These are phyloP conservation scores for Trichophyton verrucosum DNA, from an alignment of 2,329 filamentous ascomycete genomes.

Conservation along the genomic window DNA sequence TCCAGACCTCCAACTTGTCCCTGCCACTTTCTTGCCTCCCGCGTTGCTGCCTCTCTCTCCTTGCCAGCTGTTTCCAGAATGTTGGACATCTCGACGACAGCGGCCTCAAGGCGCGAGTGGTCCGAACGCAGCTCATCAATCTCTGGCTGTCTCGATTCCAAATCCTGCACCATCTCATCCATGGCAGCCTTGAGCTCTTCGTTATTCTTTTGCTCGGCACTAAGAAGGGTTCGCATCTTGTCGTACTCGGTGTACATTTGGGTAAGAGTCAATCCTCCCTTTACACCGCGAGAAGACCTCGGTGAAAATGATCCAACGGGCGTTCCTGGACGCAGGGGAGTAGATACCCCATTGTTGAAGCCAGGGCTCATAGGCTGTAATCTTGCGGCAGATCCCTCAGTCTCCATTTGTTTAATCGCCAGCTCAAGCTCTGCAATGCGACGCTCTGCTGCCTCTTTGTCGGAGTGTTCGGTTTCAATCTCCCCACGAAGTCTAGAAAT, in stretches of 20 bases:
- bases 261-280: conserved; percentile 46
- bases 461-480: conserved; percentile 44
- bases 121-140: conserved; percentile 75
- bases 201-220: conserved; percentile 59
- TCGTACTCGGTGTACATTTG: conserved; percentile 53
- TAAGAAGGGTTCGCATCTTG: conserved; percentile 54
- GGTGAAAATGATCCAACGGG: conserved; percentile 42
- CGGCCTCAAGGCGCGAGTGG: conserved; percentile 63
- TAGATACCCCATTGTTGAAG: conserved; percentile 39
- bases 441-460: conserved; percentile 50
- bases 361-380: conserved; percentile 42
- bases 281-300: conserved; percentile 38
- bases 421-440: conserved; percentile 54
- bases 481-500: conserved; percentile 43
- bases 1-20: conserved; percentile 51
- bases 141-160: conserved; percentile 79
- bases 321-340: conserved; percentile 39
- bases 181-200: conserved; percentile 63
- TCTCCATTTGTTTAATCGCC: conserved; percentile 48
- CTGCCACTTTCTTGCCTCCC: conserved; percentile 66
- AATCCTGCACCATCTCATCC: conserved; percentile 70
- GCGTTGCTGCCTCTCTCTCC: conserved; percentile 66
- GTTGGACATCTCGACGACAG: conserved; percentile 72
- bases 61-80: conserved; percentile 70
- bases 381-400: conserved; percentile 35